Evolutionary conservation across 129 eudicot species (phyloP).

Genomic region (Oenanthe sinensis): DNA sequence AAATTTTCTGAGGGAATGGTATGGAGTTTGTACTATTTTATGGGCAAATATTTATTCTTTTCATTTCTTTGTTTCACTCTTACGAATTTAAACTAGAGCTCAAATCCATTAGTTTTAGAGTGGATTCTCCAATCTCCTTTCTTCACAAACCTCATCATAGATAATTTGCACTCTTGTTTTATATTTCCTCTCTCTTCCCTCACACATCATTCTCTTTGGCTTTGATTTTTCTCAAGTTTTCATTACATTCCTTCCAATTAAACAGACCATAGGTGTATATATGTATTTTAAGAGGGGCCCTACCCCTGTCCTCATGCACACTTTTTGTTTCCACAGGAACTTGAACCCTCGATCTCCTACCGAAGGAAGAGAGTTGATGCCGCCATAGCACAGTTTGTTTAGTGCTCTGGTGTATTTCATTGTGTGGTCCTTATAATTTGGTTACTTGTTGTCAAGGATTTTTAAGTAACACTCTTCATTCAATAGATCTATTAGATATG

Average conservation of each 20-base stretch:
- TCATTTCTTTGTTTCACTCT: neutral
- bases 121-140: neutral
- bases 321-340: neutral
- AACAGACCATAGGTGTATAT: neutral
- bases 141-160: neutral
- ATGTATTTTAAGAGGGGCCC: neutral
- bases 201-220: neutral
- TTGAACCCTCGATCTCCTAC: neutral
- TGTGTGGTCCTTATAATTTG: too few relatives aligned
- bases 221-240: neutral
- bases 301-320: neutral
- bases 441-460: too few relatives aligned
- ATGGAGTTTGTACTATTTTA: neutral
- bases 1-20: neutral
- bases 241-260: neutral
- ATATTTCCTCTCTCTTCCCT: neutral
- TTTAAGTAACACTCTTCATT: too few relatives aligned
- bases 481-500: neutral
- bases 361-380: too few relatives aligned
- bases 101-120: neutral
- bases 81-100: neutral
- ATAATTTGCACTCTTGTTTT: neutral
- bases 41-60: neutral
- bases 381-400: too few relatives aligned
- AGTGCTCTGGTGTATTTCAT: too few relatives aligned